Evolutionary conservation across 1,284 basidiomycete genomes (phyloP).

Genomic region (Sanghuangporus weigelae): DNA sequence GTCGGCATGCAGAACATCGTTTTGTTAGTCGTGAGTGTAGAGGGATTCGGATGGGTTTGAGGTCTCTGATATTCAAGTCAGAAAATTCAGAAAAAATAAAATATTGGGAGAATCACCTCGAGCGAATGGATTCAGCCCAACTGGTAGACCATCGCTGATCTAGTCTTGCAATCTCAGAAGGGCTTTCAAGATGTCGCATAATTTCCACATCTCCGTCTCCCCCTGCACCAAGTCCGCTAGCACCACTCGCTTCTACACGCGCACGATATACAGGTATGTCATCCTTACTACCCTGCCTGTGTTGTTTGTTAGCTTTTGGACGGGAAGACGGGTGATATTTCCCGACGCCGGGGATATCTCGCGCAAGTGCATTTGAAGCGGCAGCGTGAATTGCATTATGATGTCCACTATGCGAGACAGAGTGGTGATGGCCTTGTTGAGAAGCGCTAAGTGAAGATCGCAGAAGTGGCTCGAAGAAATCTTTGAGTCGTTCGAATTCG

Average conservation of each 20-base stretch:
- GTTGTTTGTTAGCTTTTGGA: constrained; percentile 47
- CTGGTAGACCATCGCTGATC: constrained; percentile 80
- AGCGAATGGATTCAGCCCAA: constrained; percentile 66
- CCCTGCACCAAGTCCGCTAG: constrained; percentile 46
- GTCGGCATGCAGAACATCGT: constrained; percentile 89
- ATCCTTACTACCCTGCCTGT: constrained; percentile 56
- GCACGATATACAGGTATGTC: constrained; percentile 72
- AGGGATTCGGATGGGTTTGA: constrained; percentile 84
- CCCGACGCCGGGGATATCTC: constrained; percentile 72
- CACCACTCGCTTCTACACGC: constrained; percentile 55
- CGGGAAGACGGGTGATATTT: constrained; percentile 59
- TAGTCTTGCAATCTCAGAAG: constrained; percentile 62
- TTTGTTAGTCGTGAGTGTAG: constrained; percentile 92
- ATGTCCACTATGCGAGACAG: constrained; percentile 52
- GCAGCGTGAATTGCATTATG: constrained; percentile 79
- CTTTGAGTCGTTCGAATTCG: constrained; percentile 89
- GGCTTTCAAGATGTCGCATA: constrained; percentile 54
- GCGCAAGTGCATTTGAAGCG: constrained; percentile 75
- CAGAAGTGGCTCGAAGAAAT: constrained; percentile 89
- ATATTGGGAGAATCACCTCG: constrained; percentile 45
- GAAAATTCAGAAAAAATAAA: background rate
- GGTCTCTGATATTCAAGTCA: constrained; percentile 46
- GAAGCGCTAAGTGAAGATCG: constrained; percentile 65
- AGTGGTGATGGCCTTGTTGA: constrained; percentile 30
- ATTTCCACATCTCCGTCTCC: constrained; percentile 68